Evolutionary conservation across 257 asterid species (phyloP).

Genomic region (Pogostemon cablin): DNA sequence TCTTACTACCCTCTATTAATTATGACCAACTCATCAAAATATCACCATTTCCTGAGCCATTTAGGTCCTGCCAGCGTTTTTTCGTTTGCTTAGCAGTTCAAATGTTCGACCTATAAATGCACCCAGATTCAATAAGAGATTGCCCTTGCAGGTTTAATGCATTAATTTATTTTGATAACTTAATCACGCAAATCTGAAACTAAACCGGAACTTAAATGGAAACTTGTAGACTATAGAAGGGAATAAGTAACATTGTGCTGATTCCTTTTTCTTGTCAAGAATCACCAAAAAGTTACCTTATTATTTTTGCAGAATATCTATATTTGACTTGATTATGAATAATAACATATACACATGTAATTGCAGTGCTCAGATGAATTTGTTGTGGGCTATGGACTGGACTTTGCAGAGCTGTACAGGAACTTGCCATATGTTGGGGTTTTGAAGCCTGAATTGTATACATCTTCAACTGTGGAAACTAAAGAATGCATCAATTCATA

Average conservation of each 20-base stretch:
- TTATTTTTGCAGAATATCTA: neutral
- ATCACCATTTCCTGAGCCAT: too few species aligned
- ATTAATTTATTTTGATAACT: neutral
- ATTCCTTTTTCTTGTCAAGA: neutral
- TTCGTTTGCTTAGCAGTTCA: too few species aligned
- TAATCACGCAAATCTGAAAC: neutral
- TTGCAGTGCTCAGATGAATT: conserved; percentile 84
- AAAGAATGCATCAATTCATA: neutral
- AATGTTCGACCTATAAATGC: neutral
- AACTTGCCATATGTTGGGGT: conserved; percentile 87
- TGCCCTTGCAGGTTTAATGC: neutral
- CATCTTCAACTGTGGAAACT: conserved; percentile 29
- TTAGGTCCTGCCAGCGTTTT: too few species aligned
- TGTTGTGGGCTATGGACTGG: conserved; percentile 94
- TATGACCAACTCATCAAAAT: too few species aligned
- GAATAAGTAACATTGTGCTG: neutral
- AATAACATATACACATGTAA: neutral
- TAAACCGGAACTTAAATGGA: neutral
- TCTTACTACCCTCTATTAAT: neutral
- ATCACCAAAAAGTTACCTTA: neutral
- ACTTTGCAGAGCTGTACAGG: conserved; percentile 78
- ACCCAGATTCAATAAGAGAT: neutral
- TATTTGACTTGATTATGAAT: neutral
- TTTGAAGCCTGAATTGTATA: conserved; percentile 77
- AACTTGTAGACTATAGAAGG: neutral